A percentile compares a stretch with the other conserved stretches of the same genome.
phyloP scores from a whole-genome alignment of 2,329 filamentous ascomycete genomes.

The Ceratocystis huliohia region DNA sequence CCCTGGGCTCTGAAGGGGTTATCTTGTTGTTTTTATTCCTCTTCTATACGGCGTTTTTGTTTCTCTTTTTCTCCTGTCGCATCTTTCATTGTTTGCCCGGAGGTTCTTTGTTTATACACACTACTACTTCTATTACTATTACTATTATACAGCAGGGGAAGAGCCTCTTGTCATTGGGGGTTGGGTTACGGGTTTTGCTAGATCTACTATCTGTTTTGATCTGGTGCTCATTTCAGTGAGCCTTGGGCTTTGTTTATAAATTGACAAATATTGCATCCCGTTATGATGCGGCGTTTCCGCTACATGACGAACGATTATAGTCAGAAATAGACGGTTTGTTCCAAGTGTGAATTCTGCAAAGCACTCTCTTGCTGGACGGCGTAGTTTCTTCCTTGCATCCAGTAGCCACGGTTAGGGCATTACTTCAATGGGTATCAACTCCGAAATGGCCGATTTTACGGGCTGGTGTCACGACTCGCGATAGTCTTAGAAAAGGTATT shows the following conservation, averaged over 20 bases:
- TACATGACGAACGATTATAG: neutral
- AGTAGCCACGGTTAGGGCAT: too few relatives aligned
- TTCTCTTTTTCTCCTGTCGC: neutral
- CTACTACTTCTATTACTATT: too few relatives aligned
- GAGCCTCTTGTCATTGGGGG: neutral
- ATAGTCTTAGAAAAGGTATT: too few relatives aligned
- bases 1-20: neutral
- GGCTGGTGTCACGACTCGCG: too few relatives aligned
- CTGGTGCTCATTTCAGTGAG: neutral
- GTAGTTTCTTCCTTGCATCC: too few relatives aligned
- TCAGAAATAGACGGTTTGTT: too few relatives aligned
- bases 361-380: too few relatives aligned
- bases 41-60: constrained; percentile 12
- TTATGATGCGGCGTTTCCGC: neutral
- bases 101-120: neutral
- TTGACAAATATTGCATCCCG: constrained; percentile 2
- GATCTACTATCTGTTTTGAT: neutral
- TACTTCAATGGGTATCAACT: too few relatives aligned
- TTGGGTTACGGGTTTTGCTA: constrained; percentile 1
- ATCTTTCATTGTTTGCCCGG: constrained; percentile 10
- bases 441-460: too few relatives aligned
- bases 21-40: constrained; percentile 15
- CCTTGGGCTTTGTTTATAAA: neutral
- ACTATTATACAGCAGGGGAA: neutral
- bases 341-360: too few relatives aligned